Conservation (phyloP, 2,329 filamentous ascomycete genomes). For the Amesomyces nigricolor region DNA sequence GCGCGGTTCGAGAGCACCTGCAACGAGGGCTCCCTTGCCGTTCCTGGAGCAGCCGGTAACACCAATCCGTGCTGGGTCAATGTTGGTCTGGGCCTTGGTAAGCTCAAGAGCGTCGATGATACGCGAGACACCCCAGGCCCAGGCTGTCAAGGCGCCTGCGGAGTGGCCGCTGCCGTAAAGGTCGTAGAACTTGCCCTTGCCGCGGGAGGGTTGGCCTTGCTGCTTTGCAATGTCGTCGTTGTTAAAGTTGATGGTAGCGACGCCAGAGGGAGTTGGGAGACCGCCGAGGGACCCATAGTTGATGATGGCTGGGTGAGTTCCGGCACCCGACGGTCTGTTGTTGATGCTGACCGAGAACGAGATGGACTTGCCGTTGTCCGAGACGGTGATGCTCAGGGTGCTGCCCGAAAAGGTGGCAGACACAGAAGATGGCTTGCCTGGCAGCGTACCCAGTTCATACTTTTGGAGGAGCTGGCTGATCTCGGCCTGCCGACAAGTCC, state of each 20-base stretch:
- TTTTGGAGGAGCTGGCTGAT: conserved; percentile 34
- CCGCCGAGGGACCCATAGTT: conserved; percentile 44
- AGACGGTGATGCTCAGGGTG: conserved; percentile 34
- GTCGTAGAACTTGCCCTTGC: conserved; percentile 44
- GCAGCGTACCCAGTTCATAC: conserved; percentile 36
- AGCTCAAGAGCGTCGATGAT: conserved; percentile 44
- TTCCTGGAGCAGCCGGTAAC: conserved; percentile 48
- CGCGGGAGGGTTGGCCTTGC: conserved; percentile 45
- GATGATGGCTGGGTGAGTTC: conserved; percentile 45
- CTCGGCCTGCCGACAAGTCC: conserved; percentile 38
- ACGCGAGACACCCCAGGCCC: conserved; percentile 46
- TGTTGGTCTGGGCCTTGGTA: conserved; percentile 32
- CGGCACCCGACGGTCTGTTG: conserved; percentile 31
- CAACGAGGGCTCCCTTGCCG: conserved; percentile 47
- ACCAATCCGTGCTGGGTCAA: conserved; percentile 35
- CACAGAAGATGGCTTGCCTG: conserved; percentile 32
- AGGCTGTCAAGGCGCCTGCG: conserved; percentile 44
- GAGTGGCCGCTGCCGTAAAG: conserved; percentile 42
- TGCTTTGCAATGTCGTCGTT: conserved; percentile 46
- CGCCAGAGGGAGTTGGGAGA: conserved; percentile 41
- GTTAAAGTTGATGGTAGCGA: conserved; percentile 45
- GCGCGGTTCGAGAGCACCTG: conserved; percentile 43
- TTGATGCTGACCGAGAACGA: conserved; percentile 31
- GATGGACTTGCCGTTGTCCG: conserved; percentile 31
- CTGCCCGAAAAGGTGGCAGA: conserved; percentile 31